phyloP scores from a whole-genome alignment of 2,329 filamentous ascomycete genomes.

The Apiospora saccharicola region DNA sequence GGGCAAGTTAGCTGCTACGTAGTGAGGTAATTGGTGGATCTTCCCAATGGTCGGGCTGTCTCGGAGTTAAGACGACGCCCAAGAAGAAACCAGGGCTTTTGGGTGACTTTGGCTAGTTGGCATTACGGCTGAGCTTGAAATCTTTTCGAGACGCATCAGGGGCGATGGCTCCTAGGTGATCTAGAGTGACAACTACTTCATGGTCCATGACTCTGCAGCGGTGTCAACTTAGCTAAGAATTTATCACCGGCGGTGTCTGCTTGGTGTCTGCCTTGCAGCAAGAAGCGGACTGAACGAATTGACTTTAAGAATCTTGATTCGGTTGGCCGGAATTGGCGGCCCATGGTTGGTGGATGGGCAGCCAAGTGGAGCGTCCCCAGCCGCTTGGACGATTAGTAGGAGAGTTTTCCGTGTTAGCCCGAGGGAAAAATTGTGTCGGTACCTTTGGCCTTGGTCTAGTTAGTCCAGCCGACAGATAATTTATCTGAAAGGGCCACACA shows the following conservation, averaged over 20 bases:
- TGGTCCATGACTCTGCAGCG: not conserved
- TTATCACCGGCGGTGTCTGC: not conserved
- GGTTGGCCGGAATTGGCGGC: constrained; percentile 11
- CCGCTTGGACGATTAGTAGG: constrained; percentile 12
- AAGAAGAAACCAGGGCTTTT: not conserved
- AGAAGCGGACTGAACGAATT: not conserved
- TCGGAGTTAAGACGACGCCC: constrained; percentile 9
- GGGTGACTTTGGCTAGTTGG: not conserved
- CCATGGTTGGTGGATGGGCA: constrained; percentile 5
- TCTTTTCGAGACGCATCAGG: not conserved
- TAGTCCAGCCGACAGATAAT: constrained; percentile 11
- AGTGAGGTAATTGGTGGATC: constrained; percentile 20
- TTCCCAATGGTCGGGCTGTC: constrained; percentile 9
- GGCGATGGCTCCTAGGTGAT: not conserved
- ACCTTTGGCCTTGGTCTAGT: not conserved
- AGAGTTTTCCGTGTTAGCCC: constrained; percentile 24
- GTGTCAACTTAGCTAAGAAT: not conserved
- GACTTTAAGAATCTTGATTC: constrained; percentile 17
- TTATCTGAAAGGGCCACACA: constrained; percentile 20
- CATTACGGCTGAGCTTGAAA: not conserved
- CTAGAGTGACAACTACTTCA: not conserved
- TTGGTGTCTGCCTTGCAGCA: no score
- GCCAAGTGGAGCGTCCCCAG: not conserved
- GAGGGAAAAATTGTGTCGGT: constrained; percentile 24
- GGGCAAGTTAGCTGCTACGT: constrained; percentile 6